Evolutionary conservation across 148 eudicot genomes (phyloP).

Genomic region (Camellia granthamiana): DNA sequence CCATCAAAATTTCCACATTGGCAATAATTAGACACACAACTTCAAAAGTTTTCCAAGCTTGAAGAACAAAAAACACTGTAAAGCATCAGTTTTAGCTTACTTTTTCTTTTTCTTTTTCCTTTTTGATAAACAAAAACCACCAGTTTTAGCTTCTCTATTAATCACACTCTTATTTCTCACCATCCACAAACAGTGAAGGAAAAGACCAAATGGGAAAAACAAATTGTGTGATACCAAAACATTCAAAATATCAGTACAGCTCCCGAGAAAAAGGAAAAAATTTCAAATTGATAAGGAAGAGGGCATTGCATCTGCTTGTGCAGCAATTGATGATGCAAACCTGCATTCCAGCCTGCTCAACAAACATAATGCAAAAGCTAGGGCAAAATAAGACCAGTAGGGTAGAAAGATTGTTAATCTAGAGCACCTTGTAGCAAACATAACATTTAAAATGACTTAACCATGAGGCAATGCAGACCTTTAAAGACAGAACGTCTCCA

Average conservation of each 20-base stretch:
- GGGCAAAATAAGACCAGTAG: background rate
- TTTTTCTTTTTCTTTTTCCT: no score
- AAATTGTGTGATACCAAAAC: background rate
- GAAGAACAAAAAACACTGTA: background rate
- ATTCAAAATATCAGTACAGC: background rate
- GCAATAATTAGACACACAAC: background rate
- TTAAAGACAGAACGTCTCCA: background rate
- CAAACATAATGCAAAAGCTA: background rate
- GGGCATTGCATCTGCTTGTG: background rate
- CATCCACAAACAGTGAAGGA: background rate
- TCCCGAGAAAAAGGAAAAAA: background rate
- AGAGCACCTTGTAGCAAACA: background rate
- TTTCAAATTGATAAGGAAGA: background rate
- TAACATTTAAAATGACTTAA: background rate
- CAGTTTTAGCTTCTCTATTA: background rate
- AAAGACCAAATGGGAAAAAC: background rate
- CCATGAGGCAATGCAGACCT: background rate
- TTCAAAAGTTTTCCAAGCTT: background rate
- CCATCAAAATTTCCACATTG: background rate
- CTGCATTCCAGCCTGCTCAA: background rate
- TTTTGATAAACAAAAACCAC: no score
- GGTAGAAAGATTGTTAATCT: background rate
- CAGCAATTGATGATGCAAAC: background rate
- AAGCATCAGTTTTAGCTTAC: background rate
- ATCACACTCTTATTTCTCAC: background rate